phyloP scores from a whole-genome alignment of 192 early-diverging fungal genomes.

The Spizellomyces punctatus region DNA sequence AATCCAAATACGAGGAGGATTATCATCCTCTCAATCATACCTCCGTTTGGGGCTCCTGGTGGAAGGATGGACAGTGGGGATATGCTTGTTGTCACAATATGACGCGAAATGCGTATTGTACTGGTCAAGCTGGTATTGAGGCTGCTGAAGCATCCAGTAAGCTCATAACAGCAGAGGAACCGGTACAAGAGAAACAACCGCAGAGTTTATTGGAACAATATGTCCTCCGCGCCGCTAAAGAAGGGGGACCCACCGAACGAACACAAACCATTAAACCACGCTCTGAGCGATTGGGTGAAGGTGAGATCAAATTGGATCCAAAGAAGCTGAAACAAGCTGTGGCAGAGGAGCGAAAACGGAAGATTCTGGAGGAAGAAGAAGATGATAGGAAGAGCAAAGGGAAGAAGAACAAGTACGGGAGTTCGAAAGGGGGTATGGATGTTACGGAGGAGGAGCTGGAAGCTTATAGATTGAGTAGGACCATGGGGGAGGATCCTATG shows the following conservation, averaged over 20 bases:
- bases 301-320: constrained; percentile 57
- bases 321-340: constrained; percentile 57
- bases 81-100: constrained; percentile 91
- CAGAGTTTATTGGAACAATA: constrained; percentile 42
- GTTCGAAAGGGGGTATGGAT: constrained; percentile 29
- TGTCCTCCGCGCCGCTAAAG: constrained; percentile 37
- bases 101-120: constrained; percentile 86
- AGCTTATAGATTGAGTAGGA: constrained; percentile 57
- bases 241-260: constrained; percentile 21
- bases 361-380: constrained; percentile 20
- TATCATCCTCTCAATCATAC: constrained; percentile 81
- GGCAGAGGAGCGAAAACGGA: constrained; percentile 47
- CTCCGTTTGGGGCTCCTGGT: constrained; percentile 93
- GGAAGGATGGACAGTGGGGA: constrained; percentile 94
- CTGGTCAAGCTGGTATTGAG: constrained; percentile 75
- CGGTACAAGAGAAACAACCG: constrained; percentile 1
- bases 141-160: constrained; percentile 54
- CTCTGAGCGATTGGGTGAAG: constrained; percentile 53
- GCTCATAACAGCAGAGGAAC: constrained; percentile 28
- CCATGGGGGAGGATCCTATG: constrained; percentile 64
- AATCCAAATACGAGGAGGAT: constrained; percentile 92
- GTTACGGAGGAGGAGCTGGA: constrained; percentile 72
- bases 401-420: constrained; percentile 37
- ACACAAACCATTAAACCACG: constrained; percentile 28
- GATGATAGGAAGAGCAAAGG: constrained; percentile 23